Base-by-base conservation (phyloP, 768 basidiomycete genomes). In the Amanita exitialis region DNA sequence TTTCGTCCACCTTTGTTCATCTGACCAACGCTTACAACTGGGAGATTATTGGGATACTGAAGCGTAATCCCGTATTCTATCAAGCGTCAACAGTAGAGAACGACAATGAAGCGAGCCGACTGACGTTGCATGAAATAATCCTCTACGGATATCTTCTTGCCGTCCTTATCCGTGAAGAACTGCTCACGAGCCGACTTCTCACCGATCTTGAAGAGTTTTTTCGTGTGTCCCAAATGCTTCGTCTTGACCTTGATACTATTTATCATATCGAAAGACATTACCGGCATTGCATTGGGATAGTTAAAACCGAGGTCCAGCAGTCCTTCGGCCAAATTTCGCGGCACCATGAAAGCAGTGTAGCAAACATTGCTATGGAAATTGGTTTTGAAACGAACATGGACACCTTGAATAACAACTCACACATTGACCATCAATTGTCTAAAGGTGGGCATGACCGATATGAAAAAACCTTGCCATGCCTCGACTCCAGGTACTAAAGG, bases 281-380 rank as follows among this genome's bases (percentile, higher is more conserved):
- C 4, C 23, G 23, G 23, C 23, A 23, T 23, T 23, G 23, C 23
- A 37, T 25, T 23, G 18, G 12, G n/a, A 23, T 8, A 8, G 3
- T 46, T 15, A 37, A n/a, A 60, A 3, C 62, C 52, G 55, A 85
- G 86, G 2, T 67, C 72, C 6, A 66, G 16, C 42, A 89, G 69
- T 3, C 77, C 75, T 0, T 83, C 67, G 0, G 79, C 80, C 7
- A 90, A 70, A 53, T 82, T 86, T 0, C 82, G 80, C 0, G 77
- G 77, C 9, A 70, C 66, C 35, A 79, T 65, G 56, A 80, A 80
- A 1, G 79, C 77, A 4, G 75, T 72, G 69, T 75, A 76, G 57
- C 77, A 78, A n/a, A 76, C 72, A 56, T 79, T 79, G 5, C 74
- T 76, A 16, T 28, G 69, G 23, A 25, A 43, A 32, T 21, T 9